Percentiles rank a stretch among this genome's conserved stretches.
These are phyloP conservation scores for Astragalus membranaceus DNA, from an alignment of 306 rosid species.

Conservation along the genomic window DNA sequence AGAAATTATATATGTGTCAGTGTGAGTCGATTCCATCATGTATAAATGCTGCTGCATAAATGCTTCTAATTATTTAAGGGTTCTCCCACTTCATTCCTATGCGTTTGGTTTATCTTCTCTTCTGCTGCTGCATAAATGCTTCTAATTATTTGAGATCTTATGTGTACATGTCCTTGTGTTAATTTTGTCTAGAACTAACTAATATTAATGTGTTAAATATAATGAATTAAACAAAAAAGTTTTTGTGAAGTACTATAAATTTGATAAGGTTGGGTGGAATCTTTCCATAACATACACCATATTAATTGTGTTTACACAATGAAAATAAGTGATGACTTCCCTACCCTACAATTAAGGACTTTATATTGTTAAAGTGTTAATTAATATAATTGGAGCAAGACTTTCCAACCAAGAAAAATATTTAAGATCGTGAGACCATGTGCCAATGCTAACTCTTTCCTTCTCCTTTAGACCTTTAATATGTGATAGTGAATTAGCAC, in stretches of 20 bases:
- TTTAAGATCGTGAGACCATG: background rate
- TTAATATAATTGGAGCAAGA: background rate
- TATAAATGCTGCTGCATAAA: background rate
- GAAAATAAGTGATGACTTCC: background rate
- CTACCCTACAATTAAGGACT: background rate
- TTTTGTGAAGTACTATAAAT: background rate
- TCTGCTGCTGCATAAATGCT: background rate
- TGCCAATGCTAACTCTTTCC: background rate
- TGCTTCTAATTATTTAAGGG: background rate
- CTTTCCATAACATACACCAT: background rate
- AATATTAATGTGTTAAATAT: too few relatives aligned
- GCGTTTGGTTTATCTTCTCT: too few relatives aligned
- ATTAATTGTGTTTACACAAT: background rate
- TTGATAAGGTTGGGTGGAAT: background rate
- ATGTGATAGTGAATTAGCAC: background rate
- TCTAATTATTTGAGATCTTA: background rate
- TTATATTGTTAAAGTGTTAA: background rate
- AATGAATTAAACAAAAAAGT: too few relatives aligned
- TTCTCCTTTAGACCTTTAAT: slow-evolving; percentile 4
- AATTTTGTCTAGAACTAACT: background rate
- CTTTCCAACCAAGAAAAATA: background rate
- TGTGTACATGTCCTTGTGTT: background rate
- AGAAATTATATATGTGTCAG: background rate
- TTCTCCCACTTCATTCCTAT: too few relatives aligned
- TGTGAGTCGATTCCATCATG: background rate